Base-by-base conservation (phyloP, 164 flowering plant species). In the Kingdonia uniflora region DNA sequence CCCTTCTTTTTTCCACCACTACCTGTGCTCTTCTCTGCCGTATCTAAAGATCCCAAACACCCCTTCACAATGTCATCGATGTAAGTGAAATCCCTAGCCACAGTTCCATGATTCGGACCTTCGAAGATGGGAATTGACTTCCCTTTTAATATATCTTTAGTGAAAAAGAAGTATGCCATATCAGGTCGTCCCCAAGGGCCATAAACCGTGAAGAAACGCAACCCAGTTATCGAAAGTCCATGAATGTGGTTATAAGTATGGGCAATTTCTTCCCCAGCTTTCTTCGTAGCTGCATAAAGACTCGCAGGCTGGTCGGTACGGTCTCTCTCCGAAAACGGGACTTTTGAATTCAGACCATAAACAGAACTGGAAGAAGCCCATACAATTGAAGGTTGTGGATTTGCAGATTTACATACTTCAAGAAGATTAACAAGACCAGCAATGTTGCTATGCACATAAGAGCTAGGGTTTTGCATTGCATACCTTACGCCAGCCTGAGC, bases 161-260 rank as follows among this genome's bases (percentile, higher is more conserved):
- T 84, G 64, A 89, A 89, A 65, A 88, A 85, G 80, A 88, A 88
- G 45, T 85, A 88, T 0, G 96, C 96, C 96, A 88, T 88, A 54
- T 88, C 96, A 1, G 96, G 96, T 51, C 96, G 70, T 4, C 96
- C 96, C 95, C 95, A 88, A 26, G 95, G 96, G 2, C 97, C 97
- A 62, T 89, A 89, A 25, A 89, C 97, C 0, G 97, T 89, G 63
- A 89, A 89, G 59, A 89, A 89, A 21, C 97, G 64, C 70, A 89
- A 68, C 40, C 92, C 97, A 15, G 97, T 89, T 13, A 89, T 70
- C 0, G 97, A 90, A 52, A 90, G 75, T 0, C 97, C 97, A 38
- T 89, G 75, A 4, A 89, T 89, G 55, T 85, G 95, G 51, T 85
- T 85, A 51, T 85, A 85, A 52, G 87, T 82, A 46, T 85, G 95